A percentile compares a stretch with the other conserved stretches of the same genome.
Evolutionary conservation across 139 green algal species (phyloP).

Genomic region (Chlorella sp.): DNA sequence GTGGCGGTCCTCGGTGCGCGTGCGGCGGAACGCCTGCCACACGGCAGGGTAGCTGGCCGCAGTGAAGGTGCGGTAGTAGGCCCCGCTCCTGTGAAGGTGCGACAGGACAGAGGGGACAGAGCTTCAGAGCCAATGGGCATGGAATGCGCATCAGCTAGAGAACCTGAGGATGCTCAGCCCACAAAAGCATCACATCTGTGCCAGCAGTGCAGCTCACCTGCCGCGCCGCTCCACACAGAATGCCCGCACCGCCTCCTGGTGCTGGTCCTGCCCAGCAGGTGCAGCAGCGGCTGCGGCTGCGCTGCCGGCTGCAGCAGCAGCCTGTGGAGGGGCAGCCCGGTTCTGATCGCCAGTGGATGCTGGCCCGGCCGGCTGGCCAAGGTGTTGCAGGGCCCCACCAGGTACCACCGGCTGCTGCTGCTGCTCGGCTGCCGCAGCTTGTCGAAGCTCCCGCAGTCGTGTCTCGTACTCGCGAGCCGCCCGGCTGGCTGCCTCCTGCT

Average conservation of each 20-base stretch:
- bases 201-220: too few species aligned
- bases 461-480: neutral
- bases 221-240: conserved; percentile 56
- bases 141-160: too few species aligned
- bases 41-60: conserved; percentile 48
- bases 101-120: neutral
- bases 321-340: neutral
- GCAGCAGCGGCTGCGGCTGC: neutral
- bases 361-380: neutral
- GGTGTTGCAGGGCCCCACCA: neutral
- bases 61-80: conserved; percentile 53
- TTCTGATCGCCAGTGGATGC: neutral
- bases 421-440: neutral
- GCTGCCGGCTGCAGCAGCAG: neutral
- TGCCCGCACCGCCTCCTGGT: conserved; percentile 36
- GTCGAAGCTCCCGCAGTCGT: conserved; percentile 2
- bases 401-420: neutral
- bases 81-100: neutral
- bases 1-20: conserved; percentile 37
- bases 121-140: too few species aligned
- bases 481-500: neutral
- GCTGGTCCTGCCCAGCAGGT: neutral
- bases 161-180: too few species aligned
- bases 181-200: too few species aligned
- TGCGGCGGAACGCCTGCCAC: conserved; percentile 47